phyloP scores from a whole-genome alignment of 2,329 filamentous ascomycete genomes.

The Fusarium penzigii region DNA sequence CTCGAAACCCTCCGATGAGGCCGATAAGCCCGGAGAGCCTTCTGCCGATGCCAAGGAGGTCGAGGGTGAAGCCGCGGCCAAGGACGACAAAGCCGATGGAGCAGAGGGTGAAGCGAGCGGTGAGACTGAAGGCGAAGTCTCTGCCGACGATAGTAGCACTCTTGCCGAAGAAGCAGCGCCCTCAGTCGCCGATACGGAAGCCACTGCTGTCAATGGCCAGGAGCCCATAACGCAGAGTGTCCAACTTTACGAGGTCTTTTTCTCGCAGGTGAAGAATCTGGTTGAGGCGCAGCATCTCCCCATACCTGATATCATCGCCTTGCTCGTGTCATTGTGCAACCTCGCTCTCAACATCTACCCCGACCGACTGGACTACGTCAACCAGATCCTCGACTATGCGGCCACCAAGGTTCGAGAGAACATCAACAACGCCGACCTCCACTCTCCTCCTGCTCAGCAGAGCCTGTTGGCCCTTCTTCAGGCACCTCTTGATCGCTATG shows the following conservation, averaged over 20 bases:
- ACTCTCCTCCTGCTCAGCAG: conserved; percentile 83
- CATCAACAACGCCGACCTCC: conserved; percentile 91
- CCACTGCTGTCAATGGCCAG: conserved; percentile 49
- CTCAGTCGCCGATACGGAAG: conserved; percentile 48
- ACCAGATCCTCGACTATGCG: conserved; percentile 89
- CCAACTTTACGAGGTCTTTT: conserved; percentile 95
- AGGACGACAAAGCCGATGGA: conserved; percentile 24
- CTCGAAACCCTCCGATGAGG: conserved; percentile 20
- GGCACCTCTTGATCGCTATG: conserved; percentile 84
- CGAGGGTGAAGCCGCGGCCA: conserved; percentile 32
- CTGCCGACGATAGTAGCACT: conserved; percentile 35
- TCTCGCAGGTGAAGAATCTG: conserved; percentile 90
- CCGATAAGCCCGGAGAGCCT: conserved; percentile 29
- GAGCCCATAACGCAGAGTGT: conserved; percentile 61
- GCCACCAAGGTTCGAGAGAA: conserved; percentile 84
- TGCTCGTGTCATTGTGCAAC: conserved; percentile 91
- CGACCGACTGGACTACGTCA: conserved; percentile 87
- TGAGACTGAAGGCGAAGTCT: conserved; percentile 16
- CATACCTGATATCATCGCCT: conserved; percentile 90
- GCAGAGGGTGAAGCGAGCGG: conserved; percentile 24
- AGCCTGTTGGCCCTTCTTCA: conserved; percentile 89
- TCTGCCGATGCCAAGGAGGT: conserved; percentile 30
- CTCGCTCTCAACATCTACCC: conserved; percentile 96
- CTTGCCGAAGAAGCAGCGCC: conserved; percentile 35
- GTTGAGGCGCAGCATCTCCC: conserved; percentile 89